Percentiles rank a stretch among this genome's conserved stretches.
phyloP scores from a whole-genome alignment of 495 filamentous ascomycete genomes.

The Neurospora sublineolata region DNA sequence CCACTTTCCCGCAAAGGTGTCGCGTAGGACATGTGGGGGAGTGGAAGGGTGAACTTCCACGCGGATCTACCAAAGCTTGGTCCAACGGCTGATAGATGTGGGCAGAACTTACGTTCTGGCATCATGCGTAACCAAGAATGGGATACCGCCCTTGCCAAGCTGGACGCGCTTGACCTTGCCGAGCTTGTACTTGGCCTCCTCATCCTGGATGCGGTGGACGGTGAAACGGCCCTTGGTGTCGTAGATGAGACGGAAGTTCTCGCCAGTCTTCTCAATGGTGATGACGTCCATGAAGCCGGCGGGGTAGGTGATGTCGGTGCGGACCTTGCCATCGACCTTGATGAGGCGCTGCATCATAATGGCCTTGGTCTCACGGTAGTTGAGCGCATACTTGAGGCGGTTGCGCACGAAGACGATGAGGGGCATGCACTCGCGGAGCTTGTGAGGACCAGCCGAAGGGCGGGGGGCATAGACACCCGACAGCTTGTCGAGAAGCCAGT shows the following conservation, averaged over 20 bases:
- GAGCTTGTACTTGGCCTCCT: slow-evolving; percentile 98
- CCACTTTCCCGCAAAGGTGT: not conserved
- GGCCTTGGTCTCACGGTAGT: slow-evolving; percentile 90
- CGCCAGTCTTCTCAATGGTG: slow-evolving; percentile 96
- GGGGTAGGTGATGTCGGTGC: slow-evolving; percentile 95
- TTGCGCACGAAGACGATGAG: slow-evolving; percentile 99
- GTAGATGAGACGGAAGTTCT: slow-evolving; percentile 99
- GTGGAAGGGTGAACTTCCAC: slow-evolving; percentile 1
- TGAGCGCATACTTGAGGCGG: slow-evolving; percentile 98
- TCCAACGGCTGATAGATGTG: slow-evolving; percentile 98
- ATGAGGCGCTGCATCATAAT: slow-evolving; percentile 99
- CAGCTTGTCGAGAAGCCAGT: slow-evolving; percentile 99
- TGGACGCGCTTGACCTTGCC: slow-evolving; percentile 99
- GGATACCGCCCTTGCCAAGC: slow-evolving; percentile 97
- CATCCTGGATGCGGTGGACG: slow-evolving; percentile 93
- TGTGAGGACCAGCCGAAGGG: slow-evolving; percentile 94
- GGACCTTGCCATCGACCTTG: slow-evolving; percentile 99
- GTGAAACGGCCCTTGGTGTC: slow-evolving; percentile 99
- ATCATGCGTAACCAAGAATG: slow-evolving; percentile 99
- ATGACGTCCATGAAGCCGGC: slow-evolving; percentile 99
- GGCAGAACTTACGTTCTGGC: slow-evolving; percentile 96
- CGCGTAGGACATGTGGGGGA: slow-evolving; percentile 2
- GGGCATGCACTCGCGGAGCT: slow-evolving; percentile 96
- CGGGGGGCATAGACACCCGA: slow-evolving; percentile 95
- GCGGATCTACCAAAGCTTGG: slow-evolving; percentile 84